These are phyloP conservation scores for Onygena corvina DNA, from an alignment of 2,329 filamentous ascomycete genomes.

Conservation along the genomic window DNA sequence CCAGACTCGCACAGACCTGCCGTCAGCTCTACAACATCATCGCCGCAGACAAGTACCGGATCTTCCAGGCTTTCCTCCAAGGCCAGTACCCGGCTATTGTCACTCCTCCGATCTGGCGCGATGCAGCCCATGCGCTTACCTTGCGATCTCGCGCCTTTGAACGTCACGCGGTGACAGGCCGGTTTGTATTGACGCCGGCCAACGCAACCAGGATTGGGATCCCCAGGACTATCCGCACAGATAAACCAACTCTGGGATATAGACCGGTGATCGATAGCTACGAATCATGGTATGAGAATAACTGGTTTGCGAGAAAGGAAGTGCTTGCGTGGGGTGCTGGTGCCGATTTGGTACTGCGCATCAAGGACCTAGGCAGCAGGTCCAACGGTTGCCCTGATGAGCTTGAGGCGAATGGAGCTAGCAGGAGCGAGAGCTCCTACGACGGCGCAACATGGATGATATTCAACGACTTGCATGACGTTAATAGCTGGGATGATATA, in stretches of 20 bases:
- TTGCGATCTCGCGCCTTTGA: slow-evolving; percentile 48
- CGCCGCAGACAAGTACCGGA: slow-evolving; percentile 38
- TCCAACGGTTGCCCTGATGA: slow-evolving; percentile 7
- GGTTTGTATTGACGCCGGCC: slow-evolving; percentile 38
- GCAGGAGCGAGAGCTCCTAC: slow-evolving; percentile 16
- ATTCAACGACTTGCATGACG: slow-evolving; percentile 40
- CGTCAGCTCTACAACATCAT: slow-evolving; percentile 36
- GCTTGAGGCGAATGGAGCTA: neutral
- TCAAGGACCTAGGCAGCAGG: slow-evolving; percentile 34
- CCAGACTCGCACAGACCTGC: slow-evolving; percentile 36
- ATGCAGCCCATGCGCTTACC: slow-evolving; percentile 43
- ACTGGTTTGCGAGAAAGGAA: slow-evolving; percentile 42
- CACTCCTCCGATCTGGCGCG: slow-evolving; percentile 35
- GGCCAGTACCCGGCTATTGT: slow-evolving; percentile 37
- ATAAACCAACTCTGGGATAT: slow-evolving; percentile 45
- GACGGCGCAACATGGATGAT: slow-evolving; percentile 37
- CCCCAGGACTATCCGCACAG: slow-evolving; percentile 29
- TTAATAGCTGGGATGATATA: slow-evolving; percentile 48
- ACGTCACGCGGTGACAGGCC: slow-evolving; percentile 43
- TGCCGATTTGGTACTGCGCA: slow-evolving; percentile 42
- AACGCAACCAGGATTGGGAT: slow-evolving; percentile 31
- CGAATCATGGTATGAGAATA: slow-evolving; percentile 37
- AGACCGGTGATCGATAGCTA: slow-evolving; percentile 48
- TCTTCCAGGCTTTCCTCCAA: slow-evolving; percentile 37
- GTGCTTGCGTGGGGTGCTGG: slow-evolving; percentile 50